Percentiles rank a stretch among this genome's conserved stretches.
phyloP scores from a whole-genome alignment of 768 basidiomycete genomes.

The Trametes villosa region DNA sequence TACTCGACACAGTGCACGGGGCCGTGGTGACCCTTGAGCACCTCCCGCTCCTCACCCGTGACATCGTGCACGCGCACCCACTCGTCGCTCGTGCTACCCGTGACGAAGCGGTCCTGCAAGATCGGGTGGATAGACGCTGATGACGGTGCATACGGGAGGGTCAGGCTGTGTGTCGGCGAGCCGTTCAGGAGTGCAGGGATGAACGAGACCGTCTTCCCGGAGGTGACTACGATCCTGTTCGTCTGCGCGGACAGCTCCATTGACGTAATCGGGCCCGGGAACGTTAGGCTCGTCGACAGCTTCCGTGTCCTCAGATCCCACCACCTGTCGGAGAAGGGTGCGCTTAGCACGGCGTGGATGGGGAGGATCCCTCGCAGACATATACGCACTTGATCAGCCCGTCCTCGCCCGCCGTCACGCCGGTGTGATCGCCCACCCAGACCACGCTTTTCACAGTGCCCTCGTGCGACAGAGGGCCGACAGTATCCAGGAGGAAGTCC shows the following conservation, averaged over 20 bases:
- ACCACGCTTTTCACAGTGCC: constrained; percentile 92
- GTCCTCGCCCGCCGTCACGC: constrained; percentile 92
- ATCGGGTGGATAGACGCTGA: constrained; percentile 95
- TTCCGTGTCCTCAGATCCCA: constrained; percentile 90
- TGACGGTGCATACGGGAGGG: constrained; percentile 84
- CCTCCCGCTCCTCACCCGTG: constrained; percentile 86
- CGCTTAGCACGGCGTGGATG: background rate
- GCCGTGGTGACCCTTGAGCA: constrained; percentile 96
- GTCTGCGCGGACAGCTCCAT: constrained; percentile 91
- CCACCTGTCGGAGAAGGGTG: constrained; percentile 62
- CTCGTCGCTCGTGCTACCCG: constrained; percentile 87
- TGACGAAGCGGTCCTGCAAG: constrained; percentile 87
- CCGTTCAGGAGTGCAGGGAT: constrained; percentile 74
- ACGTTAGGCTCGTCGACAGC: constrained; percentile 69
- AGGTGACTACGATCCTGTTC: constrained; percentile 84
- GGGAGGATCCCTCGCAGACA: background rate
- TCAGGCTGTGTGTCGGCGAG: constrained; percentile 72
- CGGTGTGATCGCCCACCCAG: constrained; percentile 88
- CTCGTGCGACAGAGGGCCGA: constrained; percentile 70
- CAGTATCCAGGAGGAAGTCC: constrained; percentile 69
- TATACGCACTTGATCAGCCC: constrained; percentile 79
- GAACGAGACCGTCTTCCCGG: constrained; percentile 91
- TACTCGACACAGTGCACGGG: constrained; percentile 94
- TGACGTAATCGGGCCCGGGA: constrained; percentile 83
- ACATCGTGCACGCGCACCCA: constrained; percentile 96